Base-by-base conservation (phyloP, 805 yeast genomes). In the Starmerella tilneyi region DNA sequence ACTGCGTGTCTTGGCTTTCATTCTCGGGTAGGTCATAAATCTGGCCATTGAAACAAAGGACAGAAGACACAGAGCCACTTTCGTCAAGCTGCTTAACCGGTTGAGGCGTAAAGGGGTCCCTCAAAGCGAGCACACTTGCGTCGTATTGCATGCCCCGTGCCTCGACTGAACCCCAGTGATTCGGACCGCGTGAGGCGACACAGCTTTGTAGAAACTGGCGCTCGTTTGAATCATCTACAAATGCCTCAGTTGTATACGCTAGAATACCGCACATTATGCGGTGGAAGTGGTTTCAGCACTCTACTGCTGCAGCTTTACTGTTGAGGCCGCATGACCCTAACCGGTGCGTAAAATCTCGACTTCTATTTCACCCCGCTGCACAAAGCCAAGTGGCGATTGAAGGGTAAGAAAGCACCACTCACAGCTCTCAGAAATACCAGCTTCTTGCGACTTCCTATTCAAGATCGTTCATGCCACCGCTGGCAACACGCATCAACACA, bases 1-100 rank as follows among this genome's bases (percentile, higher is more conserved):
- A 37, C 5, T 1, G 50, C 23, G 6, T 44, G 44, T 24, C 82
- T 3, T 60, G 66, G 0, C 94, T 78, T 61, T 88, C 96, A 59
- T 83, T 83, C 0, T 67, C 63, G 0, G 54, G 50, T 1, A 60
- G 53, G 51, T 79, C 79, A 61, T 92, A 92, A 9, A 92, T 63
- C 56, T 92, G 96, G 0, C 98, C 99, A 60, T 94, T 92, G 63
- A 81, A 89, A 58, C 85, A 94, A 8, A 94, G 58, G 0, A 72
- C 56, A 37, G 63, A 55, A 3, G 21, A 19, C 9, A 19, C 26
- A 1, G 9, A 11, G 8, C 41, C 23, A 17, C 29, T 9, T 26
- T 9, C 9, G 13, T 17, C 21, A 7, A 20, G 15, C 17, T 55
- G 59, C 9, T 46, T 54, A 3, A 77, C 51, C 0, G 97, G 96